Base-by-base conservation (phyloP, 306 rosid genomes). In the Pyrus betulifolia region DNA sequence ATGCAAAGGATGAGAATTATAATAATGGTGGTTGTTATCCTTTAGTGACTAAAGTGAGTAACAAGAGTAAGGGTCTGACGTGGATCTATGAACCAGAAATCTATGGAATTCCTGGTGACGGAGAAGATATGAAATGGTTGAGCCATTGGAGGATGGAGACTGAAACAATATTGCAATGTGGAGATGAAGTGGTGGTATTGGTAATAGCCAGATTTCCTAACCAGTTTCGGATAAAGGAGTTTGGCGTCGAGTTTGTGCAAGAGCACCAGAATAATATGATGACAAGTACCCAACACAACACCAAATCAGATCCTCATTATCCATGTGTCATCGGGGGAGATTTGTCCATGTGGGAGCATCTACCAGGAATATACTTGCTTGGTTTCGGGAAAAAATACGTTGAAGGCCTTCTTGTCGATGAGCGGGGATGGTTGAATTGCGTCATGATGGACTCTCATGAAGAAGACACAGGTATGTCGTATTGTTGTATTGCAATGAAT, bases 91-190 rank as follows among this genome's bases (percentile, higher is more conserved):
- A 0, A 0, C 55, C 76, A 55, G 0, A 1, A 0, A 30, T 21
- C 5, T 10, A 4, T 11, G 75, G 65, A n/a, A 12, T 54, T 30
- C 64, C 75, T 6, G 31, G 31, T 1, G 28, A 31, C 8, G 67
- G 17, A 35, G 76, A 58, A 72, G 76, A 58, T 15, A 58, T 38
- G 55, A 72, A 11, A 72, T 72, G 76, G 76, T 58, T 72, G 35
- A 58, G 35, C 17, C 67, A 22, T 3, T 72, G 76, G 76, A 38
- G 9, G 17, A 14, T 58, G 52, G 17, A 57, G 4, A 25, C 17
- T 6, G 3, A 51, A 15, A 60, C 8, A 58, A 58, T 38, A 33
- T 5, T 72, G 0, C 21, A 57, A 35, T 51, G 11, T 13, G 55
- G 76, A 11, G 23, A 58, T 72, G 1, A 58, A 13, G 10, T 72